Conservation (phyloP, 805 yeast genomes). For the Groenewaldozyma tartarivorans region DNA sequence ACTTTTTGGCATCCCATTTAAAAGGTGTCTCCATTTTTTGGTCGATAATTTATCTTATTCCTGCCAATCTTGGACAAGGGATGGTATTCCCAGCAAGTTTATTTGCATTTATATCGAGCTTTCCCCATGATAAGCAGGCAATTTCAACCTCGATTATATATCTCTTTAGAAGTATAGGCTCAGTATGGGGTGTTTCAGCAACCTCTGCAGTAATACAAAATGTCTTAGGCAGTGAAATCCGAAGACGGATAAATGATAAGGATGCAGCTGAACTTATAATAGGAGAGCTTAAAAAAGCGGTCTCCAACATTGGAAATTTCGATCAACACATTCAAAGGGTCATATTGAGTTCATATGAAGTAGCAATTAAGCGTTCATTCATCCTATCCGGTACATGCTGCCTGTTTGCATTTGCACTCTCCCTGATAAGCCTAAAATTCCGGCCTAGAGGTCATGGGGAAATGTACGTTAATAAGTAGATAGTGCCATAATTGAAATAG, state of each 20-base stretch:
- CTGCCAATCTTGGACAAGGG: conserved; percentile 10
- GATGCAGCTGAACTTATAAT: conserved; percentile 3
- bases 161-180: conserved; percentile 8
- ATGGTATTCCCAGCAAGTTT: conserved; percentile 8
- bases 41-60: conserved; percentile 3
- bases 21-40: conserved; percentile 3
- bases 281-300: conserved; percentile 5
- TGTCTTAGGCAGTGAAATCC: background rate
- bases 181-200: conserved; percentile 10
- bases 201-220: conserved; percentile 9
- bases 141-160: conserved; percentile 7
- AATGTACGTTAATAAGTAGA: background rate
- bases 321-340: conserved; percentile 2
- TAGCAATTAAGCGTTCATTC: conserved; percentile 5
- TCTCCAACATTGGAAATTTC: conserved; percentile 3
- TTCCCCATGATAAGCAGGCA: conserved; percentile 8
- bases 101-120: conserved; percentile 8
- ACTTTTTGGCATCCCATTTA: conserved; percentile 2
- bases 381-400: background rate
- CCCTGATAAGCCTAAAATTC: background rate
- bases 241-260: background rate
- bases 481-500: too few relatives aligned
- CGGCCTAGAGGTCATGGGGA: background rate
- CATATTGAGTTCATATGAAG: conserved; percentile 3
- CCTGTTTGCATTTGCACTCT: background rate